Evolutionary conservation across 2,329 filamentous ascomycete species (phyloP).

Genomic region (Tolypocladium ovalisporum): DNA sequence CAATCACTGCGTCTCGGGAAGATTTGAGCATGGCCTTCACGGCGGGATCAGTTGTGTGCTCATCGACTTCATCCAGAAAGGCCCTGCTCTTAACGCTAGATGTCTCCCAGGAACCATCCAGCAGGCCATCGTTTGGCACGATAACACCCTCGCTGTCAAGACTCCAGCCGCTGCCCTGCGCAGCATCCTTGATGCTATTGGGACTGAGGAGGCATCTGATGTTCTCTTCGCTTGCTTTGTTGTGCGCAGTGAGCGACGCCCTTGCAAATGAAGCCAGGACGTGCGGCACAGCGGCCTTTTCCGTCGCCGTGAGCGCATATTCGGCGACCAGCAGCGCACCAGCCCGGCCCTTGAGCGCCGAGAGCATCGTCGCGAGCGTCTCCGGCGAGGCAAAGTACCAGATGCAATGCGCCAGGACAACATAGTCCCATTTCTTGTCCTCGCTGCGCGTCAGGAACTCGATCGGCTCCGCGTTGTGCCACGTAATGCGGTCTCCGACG

Average conservation of each 20-base stretch:
- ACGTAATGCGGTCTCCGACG: constrained; percentile 31
- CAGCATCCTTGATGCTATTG: constrained; percentile 23
- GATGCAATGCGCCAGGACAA: constrained; percentile 38
- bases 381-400: constrained; percentile 39
- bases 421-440: constrained; percentile 26
- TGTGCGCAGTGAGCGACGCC: constrained; percentile 30
- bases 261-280: constrained; percentile 38
- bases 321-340: constrained; percentile 13
- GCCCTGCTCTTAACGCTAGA: constrained; percentile 12
- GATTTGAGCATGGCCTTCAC: constrained; percentile 16
- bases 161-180: constrained; percentile 23
- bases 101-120: constrained; percentile 9
- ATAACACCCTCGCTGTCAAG: constrained; percentile 24
- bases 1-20: constrained; percentile 19
- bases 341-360: constrained; percentile 10
- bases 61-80: constrained; percentile 22
- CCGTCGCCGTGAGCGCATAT: constrained; percentile 21
- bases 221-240: constrained; percentile 28
- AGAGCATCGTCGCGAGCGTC: constrained; percentile 12
- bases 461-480: constrained; percentile 25
- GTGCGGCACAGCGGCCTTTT: constrained; percentile 31
- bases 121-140: constrained; percentile 23
- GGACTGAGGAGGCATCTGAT: constrained; percentile 35
- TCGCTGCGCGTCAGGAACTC: constrained; percentile 19
- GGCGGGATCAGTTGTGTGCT: constrained; percentile 13